Conservation (phyloP, 441 rosid species). For the Geranium incanum region DNA sequence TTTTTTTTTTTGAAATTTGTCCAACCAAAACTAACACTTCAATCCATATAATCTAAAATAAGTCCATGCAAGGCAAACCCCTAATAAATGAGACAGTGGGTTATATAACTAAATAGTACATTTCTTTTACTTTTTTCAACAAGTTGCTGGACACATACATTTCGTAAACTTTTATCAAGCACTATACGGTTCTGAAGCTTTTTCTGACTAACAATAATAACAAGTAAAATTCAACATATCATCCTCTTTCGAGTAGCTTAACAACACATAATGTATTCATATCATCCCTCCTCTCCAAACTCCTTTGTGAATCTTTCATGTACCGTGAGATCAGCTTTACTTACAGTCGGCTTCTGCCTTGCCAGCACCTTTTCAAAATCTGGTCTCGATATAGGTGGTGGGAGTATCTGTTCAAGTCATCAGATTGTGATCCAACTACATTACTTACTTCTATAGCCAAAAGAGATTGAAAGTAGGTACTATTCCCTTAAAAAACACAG, state of each 20-base stretch:
- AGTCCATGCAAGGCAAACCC: too few relatives aligned
- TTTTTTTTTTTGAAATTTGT: too few relatives aligned
- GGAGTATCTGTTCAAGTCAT: neutral
- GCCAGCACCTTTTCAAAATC: conserved; percentile 1
- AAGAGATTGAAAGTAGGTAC: too few relatives aligned
- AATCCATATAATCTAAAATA: too few relatives aligned
- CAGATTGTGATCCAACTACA: too few relatives aligned
- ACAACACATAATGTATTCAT: neutral
- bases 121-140: neutral
- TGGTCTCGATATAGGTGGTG: neutral
- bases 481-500: too few relatives aligned
- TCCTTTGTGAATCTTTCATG: conserved; percentile 1
- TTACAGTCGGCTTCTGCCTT: conserved; percentile 1
- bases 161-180: neutral
- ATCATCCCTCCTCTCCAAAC: conserved; percentile 5
- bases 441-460: too few relatives aligned
- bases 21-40: too few relatives aligned
- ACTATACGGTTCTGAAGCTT: neutral
- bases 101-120: neutral
- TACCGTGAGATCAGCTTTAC: neutral
- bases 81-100: too few relatives aligned
- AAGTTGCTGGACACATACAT: neutral
- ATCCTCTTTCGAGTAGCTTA: neutral
- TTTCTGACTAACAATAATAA: too few relatives aligned
- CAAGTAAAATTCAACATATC: neutral